A percentile compares a stretch with the other conserved stretches of the same genome.
phyloP scores from a whole-genome alignment of 2,329 filamentous ascomycete species.

The Colletotrichum liaoningense region DNA sequence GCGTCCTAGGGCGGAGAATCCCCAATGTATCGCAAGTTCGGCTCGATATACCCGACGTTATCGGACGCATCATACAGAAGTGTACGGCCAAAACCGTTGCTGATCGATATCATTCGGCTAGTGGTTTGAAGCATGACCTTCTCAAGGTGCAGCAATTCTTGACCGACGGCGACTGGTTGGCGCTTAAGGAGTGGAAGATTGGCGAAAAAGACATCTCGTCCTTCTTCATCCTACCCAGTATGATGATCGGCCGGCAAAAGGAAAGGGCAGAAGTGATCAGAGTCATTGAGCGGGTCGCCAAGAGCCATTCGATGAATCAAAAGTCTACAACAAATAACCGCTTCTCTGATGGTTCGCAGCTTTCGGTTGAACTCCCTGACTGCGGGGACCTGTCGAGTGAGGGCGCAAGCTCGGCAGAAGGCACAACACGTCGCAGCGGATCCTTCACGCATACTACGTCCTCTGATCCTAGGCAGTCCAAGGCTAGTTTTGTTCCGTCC shows the following conservation, averaged over 20 bases:
- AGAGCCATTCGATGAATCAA: slow-evolving; percentile 65
- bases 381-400: slow-evolving; percentile 68
- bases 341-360: slow-evolving; percentile 64
- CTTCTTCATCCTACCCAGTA: slow-evolving; percentile 86
- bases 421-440: slow-evolving; percentile 59
- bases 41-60: slow-evolving; percentile 84
- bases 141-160: slow-evolving; percentile 79
- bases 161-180: slow-evolving; percentile 77
- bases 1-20: slow-evolving; percentile 83
- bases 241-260: slow-evolving; percentile 82
- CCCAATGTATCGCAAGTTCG: slow-evolving; percentile 81
- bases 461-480: slow-evolving; percentile 53
- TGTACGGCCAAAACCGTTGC: slow-evolving; percentile 91
- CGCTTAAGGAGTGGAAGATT: slow-evolving; percentile 79
- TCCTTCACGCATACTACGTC: slow-evolving; percentile 60
- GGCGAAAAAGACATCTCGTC: slow-evolving; percentile 90
- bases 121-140: slow-evolving; percentile 86
- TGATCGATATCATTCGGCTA: slow-evolving; percentile 90
- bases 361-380: slow-evolving; percentile 63
- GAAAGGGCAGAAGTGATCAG: slow-evolving; percentile 78
- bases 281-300: slow-evolving; percentile 82
- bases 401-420: slow-evolving; percentile 68
- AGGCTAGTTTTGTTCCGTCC: slow-evolving; percentile 54
- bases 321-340: slow-evolving; percentile 53
- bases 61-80: slow-evolving; percentile 87